Base-by-base conservation (phyloP, 768 basidiomycete genomes). In the Mycena galopus region DNA sequence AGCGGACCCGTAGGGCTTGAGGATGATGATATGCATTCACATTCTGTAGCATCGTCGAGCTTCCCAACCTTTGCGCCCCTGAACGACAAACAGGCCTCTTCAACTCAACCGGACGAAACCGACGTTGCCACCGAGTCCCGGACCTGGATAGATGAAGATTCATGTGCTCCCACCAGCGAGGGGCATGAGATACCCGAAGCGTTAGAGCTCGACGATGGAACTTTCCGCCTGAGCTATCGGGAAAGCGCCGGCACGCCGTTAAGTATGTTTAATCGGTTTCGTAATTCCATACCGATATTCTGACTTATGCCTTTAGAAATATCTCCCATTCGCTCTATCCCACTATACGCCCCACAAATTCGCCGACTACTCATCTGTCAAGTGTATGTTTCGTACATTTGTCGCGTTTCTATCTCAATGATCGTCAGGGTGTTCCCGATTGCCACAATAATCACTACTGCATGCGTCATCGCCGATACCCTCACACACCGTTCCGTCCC, bases 21-120 rank as follows among this genome's bases (percentile, higher is more conserved):
- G 0, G 65, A 23, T 21, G 6, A 16, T 53, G 35, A 51, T n/a
- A 25, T 42, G 50, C 11, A 33, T 30, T 29, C 27, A n/a, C n/a
- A n/a, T 7, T 68, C 67, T 1, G 39, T 51, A 1, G 72, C 61
- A 27, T 68, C 72, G 42, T 64, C 62, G 16, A 73, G 44, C n/a
- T 73, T 73, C 57, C 72, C 72, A 9, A 73, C 72, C 11, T 73
- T 73, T 35, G 67, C 72, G n/a, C 56, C 72, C 4, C 25, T 30
- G 19, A n/a, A n/a, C n/a, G 37, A 44, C 47, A 65, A 71, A 37
- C 63, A 47, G 4, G 25, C 11, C n/a, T 42, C 30, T 11, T n/a
- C 60, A 9, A 25, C 35, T 42, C 19, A 39, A 39, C 50, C 61
- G 8, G 55, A 42, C 27, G 69, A 58, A 16, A 21, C 16, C 21